Evolutionary conservation across 139 green algal species (phyloP), one percentile per base, ranked within the genome.

Genomic region (Coccomyxa sp.): DNA sequence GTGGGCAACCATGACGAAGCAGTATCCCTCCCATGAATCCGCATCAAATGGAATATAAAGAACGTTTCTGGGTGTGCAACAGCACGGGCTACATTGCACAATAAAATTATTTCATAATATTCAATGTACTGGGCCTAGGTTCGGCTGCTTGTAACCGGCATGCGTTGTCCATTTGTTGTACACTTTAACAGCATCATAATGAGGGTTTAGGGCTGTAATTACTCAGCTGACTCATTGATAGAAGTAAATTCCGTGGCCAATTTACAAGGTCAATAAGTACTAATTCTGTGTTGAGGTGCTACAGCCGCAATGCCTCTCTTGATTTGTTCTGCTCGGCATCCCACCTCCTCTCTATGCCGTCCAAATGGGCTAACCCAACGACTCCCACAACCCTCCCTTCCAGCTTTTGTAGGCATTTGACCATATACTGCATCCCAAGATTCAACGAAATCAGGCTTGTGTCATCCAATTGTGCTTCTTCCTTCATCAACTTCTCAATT

Each of bases 291-390:
- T 9, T 71, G 18, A 71, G 21, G 18, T 21, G 18, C 63, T 28
- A 71, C 63, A 71, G 63, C 63, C 4, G 21, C 63, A 21, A 71
- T 25, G 63, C 63, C 63, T 28, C 21, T 71, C 63, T 71, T 21
- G 18, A 21, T 25, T 25, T 71, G 63, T 25, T 71, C 63, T 71
- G 63, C 63, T 25, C 18, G 21, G 21, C 71, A 25, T 32, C 27
- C 90, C 89, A 93, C 7, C 66, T 25, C 45, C 74, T 58, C 71
- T 93, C 90, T 21, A 93, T 93, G 63, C 90, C 90, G 76, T 91
- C 88, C 57, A 93, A 28, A 75, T 93, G 90, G 0, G 86, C 90
- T n/a, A 94, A n/a, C 16, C 90, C 90, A 18, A 94, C 90, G 0
- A 94, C 90, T 0, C 21, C 89, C 13, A 93, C 90, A 28, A 91